A percentile compares a stretch with the other conserved stretches of the same genome.
These are phyloP conservation scores for Boletus pseudopeckii DNA, from an alignment of 768 basidiomycete genomes.

Conservation along the genomic window DNA sequence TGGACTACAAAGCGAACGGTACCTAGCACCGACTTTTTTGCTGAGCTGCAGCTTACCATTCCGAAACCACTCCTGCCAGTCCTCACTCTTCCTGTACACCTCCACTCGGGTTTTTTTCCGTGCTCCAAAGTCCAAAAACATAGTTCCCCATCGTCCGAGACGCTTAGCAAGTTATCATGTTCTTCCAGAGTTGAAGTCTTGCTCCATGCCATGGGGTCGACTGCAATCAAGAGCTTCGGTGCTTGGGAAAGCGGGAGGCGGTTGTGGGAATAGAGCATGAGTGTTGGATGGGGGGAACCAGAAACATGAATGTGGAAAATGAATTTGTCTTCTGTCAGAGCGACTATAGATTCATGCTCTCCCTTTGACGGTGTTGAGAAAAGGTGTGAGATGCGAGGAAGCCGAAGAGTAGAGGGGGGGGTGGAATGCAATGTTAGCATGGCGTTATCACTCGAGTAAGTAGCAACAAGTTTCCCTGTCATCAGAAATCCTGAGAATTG, in stretches of 20 bases:
- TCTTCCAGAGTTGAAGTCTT: conserved; percentile 42
- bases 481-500: conserved; percentile 9
- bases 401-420: conserved; percentile 37
- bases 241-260: conserved; percentile 50
- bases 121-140: conserved; percentile 79
- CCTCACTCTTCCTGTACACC: conserved; percentile 67
- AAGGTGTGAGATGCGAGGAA: conserved; percentile 55
- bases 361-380: conserved; percentile 62
- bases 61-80: conserved; percentile 65
- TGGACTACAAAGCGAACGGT: conserved; percentile 24
- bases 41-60: conserved; percentile 82
- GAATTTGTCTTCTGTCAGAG: conserved; percentile 57
- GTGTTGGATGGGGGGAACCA: conserved; percentile 32
- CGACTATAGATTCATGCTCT: conserved; percentile 57
- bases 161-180: conserved; percentile 75
- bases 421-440: conserved; percentile 53
- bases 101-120: conserved; percentile 43
- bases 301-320: conserved; percentile 55
- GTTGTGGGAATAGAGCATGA: conserved; percentile 47
- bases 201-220: conserved; percentile 89
- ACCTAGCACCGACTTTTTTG: conserved; percentile 90
- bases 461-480: conserved; percentile 53
- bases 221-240: conserved; percentile 60
- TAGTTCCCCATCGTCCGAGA: conserved; percentile 74
- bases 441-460: conserved; percentile 49